Evolutionary conservation across 768 basidiomycete genomes (phyloP).

Genomic region (Phaeolepiota aurea): DNA sequence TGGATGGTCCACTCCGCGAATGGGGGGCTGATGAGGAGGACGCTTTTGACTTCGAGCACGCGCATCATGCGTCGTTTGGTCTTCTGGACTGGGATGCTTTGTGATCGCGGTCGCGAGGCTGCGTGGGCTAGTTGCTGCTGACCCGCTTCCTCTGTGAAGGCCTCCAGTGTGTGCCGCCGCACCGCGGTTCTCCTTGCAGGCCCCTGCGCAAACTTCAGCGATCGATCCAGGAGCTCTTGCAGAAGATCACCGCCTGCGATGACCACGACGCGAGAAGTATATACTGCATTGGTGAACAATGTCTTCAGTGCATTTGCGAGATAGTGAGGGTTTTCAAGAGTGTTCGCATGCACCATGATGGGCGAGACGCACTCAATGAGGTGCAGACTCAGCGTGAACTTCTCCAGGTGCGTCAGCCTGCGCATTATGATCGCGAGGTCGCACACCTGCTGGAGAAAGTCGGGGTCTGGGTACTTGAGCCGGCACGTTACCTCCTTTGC

Average conservation of each 20-base stretch:
- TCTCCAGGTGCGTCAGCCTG: background rate
- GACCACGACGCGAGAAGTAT: constrained; percentile 1
- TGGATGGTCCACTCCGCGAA: constrained; percentile 9
- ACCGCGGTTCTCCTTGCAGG: too few relatives aligned
- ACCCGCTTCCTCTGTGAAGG: background rate
- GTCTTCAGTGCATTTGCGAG: constrained; percentile 1
- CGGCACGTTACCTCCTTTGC: background rate
- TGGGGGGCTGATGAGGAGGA: constrained; percentile 5
- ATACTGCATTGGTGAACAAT: constrained; percentile 3
- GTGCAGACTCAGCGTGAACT: constrained; percentile 2
- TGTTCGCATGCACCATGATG: constrained; percentile 4
- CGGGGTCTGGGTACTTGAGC: background rate
- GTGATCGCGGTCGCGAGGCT: background rate
- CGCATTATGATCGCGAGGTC: background rate
- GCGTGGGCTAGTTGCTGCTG: background rate
- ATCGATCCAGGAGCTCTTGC: constrained; percentile 2
- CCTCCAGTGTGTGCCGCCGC: background rate
- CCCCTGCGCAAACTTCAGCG: background rate
- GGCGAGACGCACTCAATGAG: constrained; percentile 5
- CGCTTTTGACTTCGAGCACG: constrained; percentile 5
- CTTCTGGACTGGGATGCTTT: constrained; percentile 1
- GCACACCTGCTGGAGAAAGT: background rate
- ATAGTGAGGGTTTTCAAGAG: background rate
- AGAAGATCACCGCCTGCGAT: constrained; percentile 4
- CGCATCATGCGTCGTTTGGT: constrained; percentile 1